Conservation (phyloP, 768 basidiomycete species). For the Leccinellum luteum region DNA sequence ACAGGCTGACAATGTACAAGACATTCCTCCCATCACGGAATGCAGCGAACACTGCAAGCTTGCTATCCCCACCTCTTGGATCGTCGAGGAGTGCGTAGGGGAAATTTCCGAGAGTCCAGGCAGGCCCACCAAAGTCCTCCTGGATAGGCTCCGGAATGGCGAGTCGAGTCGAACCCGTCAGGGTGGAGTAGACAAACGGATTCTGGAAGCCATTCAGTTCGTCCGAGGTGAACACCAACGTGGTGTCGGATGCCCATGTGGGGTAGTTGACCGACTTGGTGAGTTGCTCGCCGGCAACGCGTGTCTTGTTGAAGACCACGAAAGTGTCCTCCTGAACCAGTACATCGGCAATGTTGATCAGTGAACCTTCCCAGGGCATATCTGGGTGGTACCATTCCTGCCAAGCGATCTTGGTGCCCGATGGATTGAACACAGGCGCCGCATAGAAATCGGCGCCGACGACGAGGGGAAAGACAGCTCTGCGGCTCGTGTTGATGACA, state of each 20-base stretch:
- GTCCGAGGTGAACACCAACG: constrained; percentile 64
- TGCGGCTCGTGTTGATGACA: constrained; percentile 48
- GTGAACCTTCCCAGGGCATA: constrained; percentile 70
- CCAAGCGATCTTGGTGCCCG: constrained; percentile 59
- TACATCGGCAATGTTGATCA: constrained; percentile 54
- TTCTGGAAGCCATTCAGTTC: constrained; percentile 60
- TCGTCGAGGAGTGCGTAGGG: constrained; percentile 47
- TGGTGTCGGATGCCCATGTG: constrained; percentile 53
- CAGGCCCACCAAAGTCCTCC: constrained; percentile 57
- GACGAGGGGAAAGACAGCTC: constrained; percentile 44
- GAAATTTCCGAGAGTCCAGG: constrained; percentile 52
- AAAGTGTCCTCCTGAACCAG: constrained; percentile 23
- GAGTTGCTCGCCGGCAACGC: constrained; percentile 50
- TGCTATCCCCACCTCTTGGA: constrained; percentile 16
- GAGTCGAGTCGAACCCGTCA: constrained; percentile 27
- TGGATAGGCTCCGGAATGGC: constrained; percentile 38
- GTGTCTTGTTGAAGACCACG: constrained; percentile 37
- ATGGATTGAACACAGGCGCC: constrained; percentile 54
- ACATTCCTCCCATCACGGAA: constrained; percentile 33
- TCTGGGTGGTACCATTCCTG: constrained; percentile 67
- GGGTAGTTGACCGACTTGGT: constrained; percentile 59
- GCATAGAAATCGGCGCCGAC: constrained; percentile 74
- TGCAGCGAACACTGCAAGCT: constrained; percentile 30
- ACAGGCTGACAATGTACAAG: constrained; percentile 34
- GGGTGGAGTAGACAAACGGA: constrained; percentile 53